Evolutionary conservation across 305 asterid genomes (phyloP).

Genomic region (Striga hermonthica): DNA sequence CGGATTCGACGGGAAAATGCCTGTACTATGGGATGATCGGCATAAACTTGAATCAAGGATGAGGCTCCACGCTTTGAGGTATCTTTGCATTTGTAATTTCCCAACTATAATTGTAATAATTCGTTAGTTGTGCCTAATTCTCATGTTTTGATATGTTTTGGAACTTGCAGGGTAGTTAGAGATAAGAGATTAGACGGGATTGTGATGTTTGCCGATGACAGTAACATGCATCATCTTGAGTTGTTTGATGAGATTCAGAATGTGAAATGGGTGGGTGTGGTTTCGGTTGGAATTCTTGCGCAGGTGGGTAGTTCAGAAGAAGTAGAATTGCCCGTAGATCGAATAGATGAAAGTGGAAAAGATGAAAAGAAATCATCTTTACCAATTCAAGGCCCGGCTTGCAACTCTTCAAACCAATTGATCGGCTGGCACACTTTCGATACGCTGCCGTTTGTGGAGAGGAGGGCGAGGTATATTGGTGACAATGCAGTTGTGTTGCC

Average conservation of each 20-base stretch:
- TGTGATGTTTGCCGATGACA: conserved; percentile 89
- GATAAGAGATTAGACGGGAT: conserved; percentile 77
- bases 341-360: conserved; percentile 39
- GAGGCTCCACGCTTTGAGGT: conserved; percentile 85
- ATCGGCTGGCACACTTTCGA: conserved; percentile 87
- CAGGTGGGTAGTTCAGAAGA: conserved; percentile 58
- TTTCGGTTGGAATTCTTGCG: conserved; percentile 80
- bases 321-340: conserved; percentile 35
- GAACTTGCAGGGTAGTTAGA: conserved; percentile 57
- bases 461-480: conserved; percentile 75
- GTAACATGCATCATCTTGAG: conserved; percentile 91
- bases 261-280: conserved; percentile 81
- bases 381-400: conserved; percentile 90
- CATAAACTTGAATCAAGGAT: conserved; percentile 73
- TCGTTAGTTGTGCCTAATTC: conserved; percentile 23
- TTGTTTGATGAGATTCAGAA: conserved; percentile 90
- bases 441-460: conserved; percentile 42
- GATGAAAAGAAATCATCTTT: conserved; percentile 48
- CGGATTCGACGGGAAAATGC: conserved; percentile 67
- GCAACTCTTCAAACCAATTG: conserved; percentile 71
- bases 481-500: conserved; percentile 83
- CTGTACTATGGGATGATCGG: conserved; percentile 82
- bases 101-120: not conserved
- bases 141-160: conserved; percentile 33
- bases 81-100: not conserved